phyloP scores from a whole-genome alignment of 495 filamentous ascomycete genomes.

The Hypoxylon crocopeplum region DNA sequence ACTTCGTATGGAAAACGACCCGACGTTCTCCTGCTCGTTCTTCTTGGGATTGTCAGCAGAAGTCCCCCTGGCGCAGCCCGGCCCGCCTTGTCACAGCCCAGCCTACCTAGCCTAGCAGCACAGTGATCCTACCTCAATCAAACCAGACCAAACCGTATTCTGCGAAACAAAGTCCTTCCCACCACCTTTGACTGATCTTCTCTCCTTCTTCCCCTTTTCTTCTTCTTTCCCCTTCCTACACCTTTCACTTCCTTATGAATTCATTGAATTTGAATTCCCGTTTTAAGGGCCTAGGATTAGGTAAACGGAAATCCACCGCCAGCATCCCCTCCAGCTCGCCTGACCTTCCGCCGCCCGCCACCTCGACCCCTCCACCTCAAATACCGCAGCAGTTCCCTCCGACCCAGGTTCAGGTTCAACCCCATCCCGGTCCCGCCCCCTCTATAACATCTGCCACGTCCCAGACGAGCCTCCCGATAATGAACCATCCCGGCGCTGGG shows the following conservation, averaged over 20 bases:
- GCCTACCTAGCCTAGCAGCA: constrained; percentile 11
- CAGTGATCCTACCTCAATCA: constrained; percentile 26
- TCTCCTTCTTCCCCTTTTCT: constrained; percentile 29
- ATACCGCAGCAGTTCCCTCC: constrained; percentile 48
- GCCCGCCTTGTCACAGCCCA: constrained; percentile 31
- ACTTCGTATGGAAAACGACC: constrained; percentile 11
- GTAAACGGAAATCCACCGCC: constrained; percentile 61
- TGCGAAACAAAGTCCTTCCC: constrained; percentile 30
- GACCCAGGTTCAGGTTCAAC: constrained; percentile 29
- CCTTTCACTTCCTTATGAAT: constrained; percentile 58
- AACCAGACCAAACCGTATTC: constrained; percentile 7
- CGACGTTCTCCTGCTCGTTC: constrained; percentile 3
- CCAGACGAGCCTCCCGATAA: constrained; percentile 57
- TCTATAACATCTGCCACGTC: constrained; percentile 55
- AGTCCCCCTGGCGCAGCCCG: constrained; percentile 23
- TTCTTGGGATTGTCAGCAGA: constrained; percentile 26
- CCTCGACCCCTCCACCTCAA: constrained; percentile 53
- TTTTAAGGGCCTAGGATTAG: constrained; percentile 65
- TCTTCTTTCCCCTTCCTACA: constrained; percentile 30
- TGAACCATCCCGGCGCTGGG: constrained; percentile 64
- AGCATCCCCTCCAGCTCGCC: constrained; percentile 48
- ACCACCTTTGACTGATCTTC: constrained; percentile 13
- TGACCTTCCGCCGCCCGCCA: constrained; percentile 47
- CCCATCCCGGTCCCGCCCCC: constrained; percentile 49
- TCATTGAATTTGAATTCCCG: constrained; percentile 69